Conservation (phyloP, 176 grass and related monocot genomes). For the Saccharum spontaneum region DNA sequence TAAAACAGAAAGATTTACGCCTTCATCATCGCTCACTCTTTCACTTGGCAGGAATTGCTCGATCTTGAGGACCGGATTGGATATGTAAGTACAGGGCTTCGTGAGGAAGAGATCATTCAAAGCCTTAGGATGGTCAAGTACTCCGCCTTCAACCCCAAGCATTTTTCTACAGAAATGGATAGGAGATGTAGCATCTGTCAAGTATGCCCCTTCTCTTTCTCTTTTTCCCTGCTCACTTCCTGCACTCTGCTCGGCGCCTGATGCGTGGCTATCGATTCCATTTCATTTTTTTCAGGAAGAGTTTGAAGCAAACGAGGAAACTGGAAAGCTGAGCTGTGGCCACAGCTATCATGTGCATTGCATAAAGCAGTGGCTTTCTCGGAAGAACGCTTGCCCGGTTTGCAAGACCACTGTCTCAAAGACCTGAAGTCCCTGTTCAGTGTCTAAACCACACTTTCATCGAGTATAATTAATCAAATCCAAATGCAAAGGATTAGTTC, state of each 20-base stretch:
- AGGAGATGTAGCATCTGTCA: slow-evolving; percentile 86
- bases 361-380: slow-evolving; percentile 93
- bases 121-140: slow-evolving; percentile 59
- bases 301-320: slow-evolving; percentile 61
- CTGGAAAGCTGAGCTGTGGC: slow-evolving; percentile 74
- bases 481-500: slow-evolving; percentile 4
- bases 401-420: slow-evolving; percentile 74
- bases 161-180: slow-evolving; percentile 54
- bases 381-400: slow-evolving; percentile 91
- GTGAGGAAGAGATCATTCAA: slow-evolving; percentile 63
- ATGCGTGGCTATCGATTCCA: background rate
- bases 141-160: slow-evolving; percentile 47
- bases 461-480: background rate
- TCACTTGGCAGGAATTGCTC: slow-evolving; percentile 65
- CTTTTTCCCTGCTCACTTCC: background rate
- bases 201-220: slow-evolving; percentile 27
- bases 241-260: background rate
- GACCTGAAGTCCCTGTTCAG: slow-evolving; percentile 19
- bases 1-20: background rate
- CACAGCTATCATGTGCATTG: slow-evolving; percentile 86
- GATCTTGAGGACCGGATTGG: slow-evolving; percentile 80
- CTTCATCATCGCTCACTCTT: background rate
- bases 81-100: slow-evolving; percentile 87
- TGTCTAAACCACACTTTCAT: background rate
- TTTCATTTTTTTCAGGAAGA: slow-evolving; percentile 63